phyloP scores from a whole-genome alignment of 306 rosid species.

The Vicia sativa region DNA sequence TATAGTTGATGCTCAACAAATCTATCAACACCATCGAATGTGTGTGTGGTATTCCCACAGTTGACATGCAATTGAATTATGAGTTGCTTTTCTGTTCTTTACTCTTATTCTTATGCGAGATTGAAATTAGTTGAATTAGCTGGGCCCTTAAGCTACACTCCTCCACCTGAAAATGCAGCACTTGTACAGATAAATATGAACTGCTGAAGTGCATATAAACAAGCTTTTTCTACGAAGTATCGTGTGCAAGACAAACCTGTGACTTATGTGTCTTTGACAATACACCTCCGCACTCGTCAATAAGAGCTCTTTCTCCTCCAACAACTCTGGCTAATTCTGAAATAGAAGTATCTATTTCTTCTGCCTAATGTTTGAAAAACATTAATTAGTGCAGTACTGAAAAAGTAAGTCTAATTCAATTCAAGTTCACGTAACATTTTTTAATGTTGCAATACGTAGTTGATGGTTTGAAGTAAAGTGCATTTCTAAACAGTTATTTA shows the following conservation, averaged over 20 bases:
- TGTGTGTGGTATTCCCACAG: conserved; percentile 28
- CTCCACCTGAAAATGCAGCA: conserved; percentile 60
- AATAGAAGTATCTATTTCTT: conserved; percentile 62
- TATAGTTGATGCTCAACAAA: conserved; percentile 19
- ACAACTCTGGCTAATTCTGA: conserved; percentile 71
- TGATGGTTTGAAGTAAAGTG: conserved; percentile 3
- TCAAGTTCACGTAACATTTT: conserved; percentile 3
- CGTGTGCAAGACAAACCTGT: conserved; percentile 55
- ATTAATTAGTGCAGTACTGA: conserved; percentile 36
- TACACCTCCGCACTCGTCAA: conserved; percentile 68
- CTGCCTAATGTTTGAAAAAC: conserved; percentile 54
- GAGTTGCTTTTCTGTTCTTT: conserved; percentile 26
- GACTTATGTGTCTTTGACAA: conserved; percentile 59
- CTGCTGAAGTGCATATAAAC: conserved; percentile 19
- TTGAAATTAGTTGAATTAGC: conserved; percentile 54
- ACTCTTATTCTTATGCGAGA: conserved; percentile 32
- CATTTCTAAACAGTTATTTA: conserved; percentile 2
- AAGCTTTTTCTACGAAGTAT: neutral
- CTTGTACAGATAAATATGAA: conserved; percentile 23
- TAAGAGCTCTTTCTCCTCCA: conserved; percentile 69
- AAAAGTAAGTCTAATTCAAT: conserved; percentile 6
- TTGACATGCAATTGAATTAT: conserved; percentile 32
- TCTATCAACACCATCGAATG: conserved; percentile 32
- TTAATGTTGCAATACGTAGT: neutral
- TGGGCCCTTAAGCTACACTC: conserved; percentile 83